Evolutionary conservation across 176 grass and related monocot genomes (phyloP).

Genomic region (Dendrocalamus sinicus): DNA sequence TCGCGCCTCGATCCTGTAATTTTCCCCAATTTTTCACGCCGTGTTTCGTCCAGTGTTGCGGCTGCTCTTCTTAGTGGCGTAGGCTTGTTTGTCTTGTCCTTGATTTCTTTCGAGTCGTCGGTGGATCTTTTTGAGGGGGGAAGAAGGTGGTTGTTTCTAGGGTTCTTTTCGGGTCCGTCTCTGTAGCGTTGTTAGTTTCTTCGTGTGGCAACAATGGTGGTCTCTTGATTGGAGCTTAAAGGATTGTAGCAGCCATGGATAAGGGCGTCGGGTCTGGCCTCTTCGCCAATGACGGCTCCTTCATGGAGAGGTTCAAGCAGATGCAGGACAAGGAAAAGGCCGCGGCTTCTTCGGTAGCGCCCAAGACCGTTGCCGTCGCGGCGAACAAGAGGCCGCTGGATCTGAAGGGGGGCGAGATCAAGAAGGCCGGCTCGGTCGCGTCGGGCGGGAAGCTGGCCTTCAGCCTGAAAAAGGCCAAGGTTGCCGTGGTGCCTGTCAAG

Average conservation of each 20-base stretch:
- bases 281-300: slow-evolving; percentile 96
- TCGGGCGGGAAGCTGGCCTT: slow-evolving; percentile 81
- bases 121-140: not conserved
- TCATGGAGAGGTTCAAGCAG: slow-evolving; percentile 95
- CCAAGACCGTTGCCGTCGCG: slow-evolving; percentile 30
- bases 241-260: slow-evolving; percentile 59
- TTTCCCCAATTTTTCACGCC: not conserved
- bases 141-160: not conserved
- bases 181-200: not conserved
- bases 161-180: not conserved
- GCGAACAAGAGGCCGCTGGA: slow-evolving; percentile 69
- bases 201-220: not conserved
- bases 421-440: slow-evolving; percentile 44
- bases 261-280: slow-evolving; percentile 41
- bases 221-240: slow-evolving; percentile 49
- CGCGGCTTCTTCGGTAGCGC: not conserved
- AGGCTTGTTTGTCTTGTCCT: not conserved
- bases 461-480: slow-evolving; percentile 91
- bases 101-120: not conserved
- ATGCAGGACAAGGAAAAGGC: slow-evolving; percentile 59
- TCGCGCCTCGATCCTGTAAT: not conserved
- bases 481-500: slow-evolving; percentile 51
- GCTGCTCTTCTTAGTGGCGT: not conserved
- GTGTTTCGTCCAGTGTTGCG: not conserved
- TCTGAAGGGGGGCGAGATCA: slow-evolving; percentile 44